Base-by-base conservation (phyloP, 192 early-diverging fungal species). In the Mycoemilia scoparia region DNA sequence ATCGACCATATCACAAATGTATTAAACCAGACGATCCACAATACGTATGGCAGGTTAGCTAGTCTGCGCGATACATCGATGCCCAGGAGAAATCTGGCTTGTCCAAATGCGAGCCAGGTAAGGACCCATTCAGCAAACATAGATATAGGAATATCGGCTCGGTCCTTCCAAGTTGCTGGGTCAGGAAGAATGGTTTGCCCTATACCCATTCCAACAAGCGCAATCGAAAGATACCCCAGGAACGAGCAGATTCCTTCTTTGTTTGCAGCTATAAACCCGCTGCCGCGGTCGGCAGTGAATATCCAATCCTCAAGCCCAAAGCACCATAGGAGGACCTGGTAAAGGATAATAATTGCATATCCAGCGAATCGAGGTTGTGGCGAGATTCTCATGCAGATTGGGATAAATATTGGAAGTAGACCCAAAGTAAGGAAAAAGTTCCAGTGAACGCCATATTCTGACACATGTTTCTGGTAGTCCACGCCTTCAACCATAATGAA, bases 351-450 rank as follows among this genome's bases (percentile, higher is more conserved):
- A 2, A 73, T 40, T 1, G 51, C 70, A 14, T 71, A 43, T 11
- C 70, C 32, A 5, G 69, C 64, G 28, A 87, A 73, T 2, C 69
- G 62, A 13, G 72, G 35, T 28, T 64, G 48, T 17, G 50, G 62
- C 28, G 54, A 60, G 3, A 79, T 21, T 10, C 41, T 41, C 17
- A 74, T 50, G 5, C 76, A 54, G 7, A 84, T 29, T 3, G 76
- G 67, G 3, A 84, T 74, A 54, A 84, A 70, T 13, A 84, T 54
- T 1, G 87, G 82, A 19, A 97, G 48, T 24, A 87, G 58, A 6
- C 81, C 84, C 10, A 97, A 68, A 2, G 92, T 97, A 34, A 91
- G 67, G 51, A 93, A 97, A 59, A 97, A 97, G 66, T 97, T 97
- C 92, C 92, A 97, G 41, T 97, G 92, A 27, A 83, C 68, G 15